phyloP scores from a whole-genome alignment of 257 asterid genomes.

The Verbena officinalis region DNA sequence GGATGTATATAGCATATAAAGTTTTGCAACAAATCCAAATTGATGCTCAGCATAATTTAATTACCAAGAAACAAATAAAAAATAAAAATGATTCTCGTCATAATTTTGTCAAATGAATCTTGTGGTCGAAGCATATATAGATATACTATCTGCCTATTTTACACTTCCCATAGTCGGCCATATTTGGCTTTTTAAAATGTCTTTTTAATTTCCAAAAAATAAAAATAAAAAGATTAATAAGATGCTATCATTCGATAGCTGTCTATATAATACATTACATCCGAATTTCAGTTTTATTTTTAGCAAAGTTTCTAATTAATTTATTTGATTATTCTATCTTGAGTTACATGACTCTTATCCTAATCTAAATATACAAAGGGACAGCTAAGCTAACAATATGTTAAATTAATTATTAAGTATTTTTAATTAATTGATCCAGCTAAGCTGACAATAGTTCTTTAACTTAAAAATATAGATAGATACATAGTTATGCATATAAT shows the following conservation, averaged over 20 bases:
- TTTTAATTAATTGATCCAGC: constrained; percentile 1
- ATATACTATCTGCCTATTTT: neutral
- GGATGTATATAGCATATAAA: neutral
- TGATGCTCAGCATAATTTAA: neutral
- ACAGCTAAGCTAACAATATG: neutral
- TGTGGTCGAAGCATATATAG: constrained; percentile 19
- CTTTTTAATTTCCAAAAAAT: too few species aligned
- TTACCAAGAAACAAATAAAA: neutral
- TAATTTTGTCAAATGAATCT: constrained; percentile 22
- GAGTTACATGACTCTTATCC: neutral
- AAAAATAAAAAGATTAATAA: neutral
- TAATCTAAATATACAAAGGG: neutral
- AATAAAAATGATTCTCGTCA: neutral
- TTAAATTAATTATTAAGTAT: neutral
- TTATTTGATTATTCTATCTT: neutral
- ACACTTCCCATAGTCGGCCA: neutral
- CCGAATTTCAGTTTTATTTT: too few species aligned
- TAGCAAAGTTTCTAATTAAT: neutral
- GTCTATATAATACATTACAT: neutral
- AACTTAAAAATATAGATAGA: neutral
- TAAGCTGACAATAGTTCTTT: neutral
- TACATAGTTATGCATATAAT: neutral
- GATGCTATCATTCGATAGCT: constrained; percentile 28
- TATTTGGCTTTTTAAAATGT: too few species aligned
- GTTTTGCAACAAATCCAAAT: neutral